Evolutionary conservation across 2,329 filamentous ascomycete genomes (phyloP), one percentile per base, ranked within the genome.

Genomic region (Metarhizium album): DNA sequence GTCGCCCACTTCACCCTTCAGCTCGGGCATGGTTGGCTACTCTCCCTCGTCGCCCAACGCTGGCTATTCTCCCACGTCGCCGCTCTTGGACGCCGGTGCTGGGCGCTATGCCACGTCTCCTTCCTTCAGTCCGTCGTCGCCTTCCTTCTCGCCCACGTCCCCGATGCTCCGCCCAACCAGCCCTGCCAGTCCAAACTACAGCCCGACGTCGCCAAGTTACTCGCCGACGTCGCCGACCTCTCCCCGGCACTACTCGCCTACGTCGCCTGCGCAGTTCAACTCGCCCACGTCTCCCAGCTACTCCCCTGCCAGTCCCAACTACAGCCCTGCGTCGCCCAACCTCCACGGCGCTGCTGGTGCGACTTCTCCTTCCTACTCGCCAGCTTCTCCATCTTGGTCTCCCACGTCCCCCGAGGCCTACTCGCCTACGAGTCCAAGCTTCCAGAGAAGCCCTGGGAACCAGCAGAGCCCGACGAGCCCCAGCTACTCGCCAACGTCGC

Each of bases 11-110:
- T 75, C 86, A 63, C 75, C 86, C 57, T 74, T 86, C 73, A 73
- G 71, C 57, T 58, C 74, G 65, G 61, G 76, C 67, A 66, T 74
- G 62, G 68, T 74, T 50, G 79, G 81, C 33, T 90, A 89, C 68
- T 88, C 86, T 45, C 87, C 87, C 1, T 83, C 87, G 1, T 91
- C 87, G 33, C 87, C 87, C 46, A 81, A 81, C 38, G 81, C 79
- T 8, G 65, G 79, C 2, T 90, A 89, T 69, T 88, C 86, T 42
- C 87, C 88, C 3, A 89, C 87, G 0, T 91, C 87, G 46, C 87
- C 78, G 31, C 70, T 80, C 73, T 67, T 84, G 69, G 67, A 70
- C 53, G 73, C 74, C 47, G 63, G 81, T 64, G 71, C 68, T 31
- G 67, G 71, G 45, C 72, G 76, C 20, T 80, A 74, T 58, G 71